These are phyloP conservation scores for Melocanna baccifera DNA, from an alignment of 176 grass and related monocot genomes.

Conservation along the genomic window DNA sequence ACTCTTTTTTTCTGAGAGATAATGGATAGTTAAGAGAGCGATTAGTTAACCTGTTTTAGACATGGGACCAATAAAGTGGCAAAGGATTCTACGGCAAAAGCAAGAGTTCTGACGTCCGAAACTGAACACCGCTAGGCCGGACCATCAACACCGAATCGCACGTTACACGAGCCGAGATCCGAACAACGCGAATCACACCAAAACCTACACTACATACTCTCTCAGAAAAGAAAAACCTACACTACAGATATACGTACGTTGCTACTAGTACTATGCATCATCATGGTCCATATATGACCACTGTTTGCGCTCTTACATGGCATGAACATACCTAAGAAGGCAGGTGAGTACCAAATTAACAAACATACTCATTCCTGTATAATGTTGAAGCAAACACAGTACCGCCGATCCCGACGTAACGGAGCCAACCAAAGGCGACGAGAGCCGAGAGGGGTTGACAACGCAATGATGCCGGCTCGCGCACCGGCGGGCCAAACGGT, in stretches of 20 bases:
- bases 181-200: neutral
- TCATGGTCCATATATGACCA: neutral
- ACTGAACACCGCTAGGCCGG: neutral
- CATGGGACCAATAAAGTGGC: neutral
- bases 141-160: neutral
- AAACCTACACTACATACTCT: neutral
- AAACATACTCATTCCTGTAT: neutral
- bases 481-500: neutral
- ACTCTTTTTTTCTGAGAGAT: neutral
- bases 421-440: neutral
- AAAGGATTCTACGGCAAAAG: neutral
- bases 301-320: neutral
- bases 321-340: neutral
- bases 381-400: neutral
- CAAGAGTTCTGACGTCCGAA: neutral
- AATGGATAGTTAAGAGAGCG: neutral
- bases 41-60: neutral
- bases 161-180: neutral
- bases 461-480: slow-evolving; percentile 23
- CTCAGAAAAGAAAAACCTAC: neutral
- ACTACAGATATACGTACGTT: neutral
- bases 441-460: neutral
- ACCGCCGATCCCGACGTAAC: slow-evolving; percentile 12
- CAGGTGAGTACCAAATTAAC: neutral
- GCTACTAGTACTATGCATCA: neutral